Evolutionary conservation across 805 yeast species (phyloP), one percentile per base, ranked within the genome.

Genomic region (Jamesozyma spencerorum): DNA sequence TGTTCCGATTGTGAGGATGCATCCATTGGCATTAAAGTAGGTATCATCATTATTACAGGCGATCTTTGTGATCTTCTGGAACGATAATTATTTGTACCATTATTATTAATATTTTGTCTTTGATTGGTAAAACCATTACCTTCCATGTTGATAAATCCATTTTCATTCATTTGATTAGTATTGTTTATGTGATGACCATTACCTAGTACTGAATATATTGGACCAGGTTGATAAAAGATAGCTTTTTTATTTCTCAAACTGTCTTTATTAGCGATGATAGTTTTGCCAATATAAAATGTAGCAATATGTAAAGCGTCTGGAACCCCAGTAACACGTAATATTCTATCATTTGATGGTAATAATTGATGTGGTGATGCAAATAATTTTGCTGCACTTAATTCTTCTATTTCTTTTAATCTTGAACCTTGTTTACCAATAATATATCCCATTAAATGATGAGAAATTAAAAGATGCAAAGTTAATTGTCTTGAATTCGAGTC

Each of bases 241-340:
- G 60, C 45, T 33, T 51, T 55, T 51, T 78, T 79, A n/a, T 71
- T 63, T 51, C 74, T 71, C 47, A 74, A 71, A 40, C 36, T 38
- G 3, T 39, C 48, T 46, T 73, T 72, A 53, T 79, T 80, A 47
- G 77, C 81, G 38, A 77, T 55, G 40, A 80, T 69, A 3, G 83
- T 80, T 57, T 79, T 82, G 1, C 83, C 78, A 41, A 83, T 70
- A 55, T 80, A 81, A 60, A 80, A 84, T 0, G 79, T 68, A 8
- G 95, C 95, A 49, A 85, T 83, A 55, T 84, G 94, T 32, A 86
- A 74, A 2, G 95, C 87, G 63, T 85, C 94, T 1, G 87, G 86
- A 12, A 83, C 90, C 5, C 95, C 95, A 4, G 72, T 66, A 6
- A 85, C 72, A 18, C 77, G 69, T 36, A 86, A 64, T 17, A 82